Evolutionary conservation across 306 rosid species (phyloP).

Genomic region (Sechiopsis laciniata): DNA sequence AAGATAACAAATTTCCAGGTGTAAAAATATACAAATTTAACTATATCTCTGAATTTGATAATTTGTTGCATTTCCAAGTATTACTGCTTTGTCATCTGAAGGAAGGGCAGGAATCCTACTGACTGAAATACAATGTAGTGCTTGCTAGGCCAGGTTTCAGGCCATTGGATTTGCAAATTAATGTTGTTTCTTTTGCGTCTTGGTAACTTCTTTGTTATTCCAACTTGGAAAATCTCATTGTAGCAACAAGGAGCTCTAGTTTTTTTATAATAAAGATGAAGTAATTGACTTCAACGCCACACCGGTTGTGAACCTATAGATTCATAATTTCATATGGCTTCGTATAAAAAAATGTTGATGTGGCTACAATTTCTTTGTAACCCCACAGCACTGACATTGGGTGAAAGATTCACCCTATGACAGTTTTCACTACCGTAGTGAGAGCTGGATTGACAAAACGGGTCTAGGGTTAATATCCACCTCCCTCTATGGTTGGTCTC

Average conservation of each 20-base stretch:
- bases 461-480: background rate
- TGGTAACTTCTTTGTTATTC: background rate
- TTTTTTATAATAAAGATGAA: background rate
- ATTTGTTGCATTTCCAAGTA: background rate
- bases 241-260: background rate
- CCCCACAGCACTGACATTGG: background rate
- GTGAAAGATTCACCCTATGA: constrained; percentile 5
- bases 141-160: background rate
- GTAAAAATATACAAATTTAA: background rate
- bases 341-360: background rate
- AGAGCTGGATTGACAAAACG: background rate
- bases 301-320: background rate
- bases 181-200: constrained; percentile 1
- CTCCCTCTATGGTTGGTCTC: background rate
- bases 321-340: background rate
- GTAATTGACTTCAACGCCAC: background rate
- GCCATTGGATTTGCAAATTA: background rate
- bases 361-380: background rate
- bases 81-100: background rate
- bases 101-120: background rate
- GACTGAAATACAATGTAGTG: background rate
- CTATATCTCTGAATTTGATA: background rate
- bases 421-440: background rate
- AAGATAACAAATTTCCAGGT: background rate
- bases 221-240: background rate